Evolutionary conservation across 352 stramenopile genomes (phyloP), one percentile per base, ranked within the genome.

Genomic region (Sclerospora graminicola): DNA sequence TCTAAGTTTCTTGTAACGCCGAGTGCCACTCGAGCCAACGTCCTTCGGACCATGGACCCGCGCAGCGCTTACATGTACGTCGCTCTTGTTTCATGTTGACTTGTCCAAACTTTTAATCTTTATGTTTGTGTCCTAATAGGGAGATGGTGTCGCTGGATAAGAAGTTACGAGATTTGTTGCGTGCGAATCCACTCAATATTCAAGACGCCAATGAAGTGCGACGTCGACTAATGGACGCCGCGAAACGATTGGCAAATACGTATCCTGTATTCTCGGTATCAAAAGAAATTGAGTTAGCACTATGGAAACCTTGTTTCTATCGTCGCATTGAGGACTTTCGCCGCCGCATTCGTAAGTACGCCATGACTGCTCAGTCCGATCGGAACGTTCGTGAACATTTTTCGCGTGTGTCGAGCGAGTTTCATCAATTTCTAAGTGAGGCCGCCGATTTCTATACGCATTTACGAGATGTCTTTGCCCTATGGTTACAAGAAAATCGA

Each of bases 271-370:
- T 88, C 38, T 74, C 76, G 13, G 74, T 74, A 10, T 26, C 47
- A 13, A 84, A 83, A 42, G 76, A 91, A 52, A 58, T 87, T 11
- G 79, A 91, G 45, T 72, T 85, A 38, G 75, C 75, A 45, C 64
- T 95, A 23, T 95, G 84, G 84, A 95, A 95, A 52, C 82, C 72
- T 13, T 95, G 83, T 53, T 93, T 93, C 48, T 95, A 95, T 56
- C 89, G 89, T 45, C 73, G 82, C 53, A 95, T 95, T 41, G 84
- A 90, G 44, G 76, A 89, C 45, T 95, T 95, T 41, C 82, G 83
- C 7, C 78, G 73, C 7, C 75, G 77, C 43, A 87, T 94, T 34
- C 79, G 82, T 54, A 92, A 92, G 52, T 90, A 90, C 52, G 76
- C 73, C n/a, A 59, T 77, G 5, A 75, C 80, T 13, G 69, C 74